Evolutionary conservation across 768 basidiomycete species (phyloP).

Genomic region (Lactarius sanguifluus): DNA sequence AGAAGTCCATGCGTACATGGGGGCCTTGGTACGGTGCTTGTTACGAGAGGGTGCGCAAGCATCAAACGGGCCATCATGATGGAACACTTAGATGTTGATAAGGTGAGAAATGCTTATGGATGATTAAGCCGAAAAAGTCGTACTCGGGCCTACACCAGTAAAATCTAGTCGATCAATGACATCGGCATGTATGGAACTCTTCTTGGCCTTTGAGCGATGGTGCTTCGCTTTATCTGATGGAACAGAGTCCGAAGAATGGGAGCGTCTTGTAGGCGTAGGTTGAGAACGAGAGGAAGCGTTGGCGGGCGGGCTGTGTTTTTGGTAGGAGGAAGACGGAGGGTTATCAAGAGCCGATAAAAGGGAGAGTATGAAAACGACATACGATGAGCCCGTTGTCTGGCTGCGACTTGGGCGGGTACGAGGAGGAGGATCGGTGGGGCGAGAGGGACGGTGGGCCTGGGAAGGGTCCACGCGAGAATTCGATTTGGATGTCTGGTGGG

Average conservation of each 20-base stretch:
- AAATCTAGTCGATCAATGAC: constrained; percentile 88
- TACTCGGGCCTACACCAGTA: constrained; percentile 81
- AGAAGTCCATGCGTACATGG: constrained; percentile 74
- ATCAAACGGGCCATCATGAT: constrained; percentile 91
- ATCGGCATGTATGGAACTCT: constrained; percentile 81
- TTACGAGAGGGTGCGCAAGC: constrained; percentile 91
- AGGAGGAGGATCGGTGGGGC: constrained; percentile 44
- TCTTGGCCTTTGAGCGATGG: constrained; percentile 56
- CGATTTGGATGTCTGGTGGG: constrained; percentile 12
- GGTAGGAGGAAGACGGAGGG: constrained; percentile 5
- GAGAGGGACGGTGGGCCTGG: constrained; percentile 65
- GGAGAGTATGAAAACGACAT: constrained; percentile 35
- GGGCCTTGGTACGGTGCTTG: constrained; percentile 72
- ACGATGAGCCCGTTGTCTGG: constrained; percentile 51
- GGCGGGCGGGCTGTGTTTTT: constrained; percentile 12
- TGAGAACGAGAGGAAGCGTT: constrained; percentile 29
- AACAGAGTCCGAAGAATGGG: constrained; percentile 51
- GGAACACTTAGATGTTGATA: constrained; percentile 60
- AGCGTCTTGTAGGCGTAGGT: constrained; percentile 41
- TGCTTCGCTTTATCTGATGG: constrained; percentile 47
- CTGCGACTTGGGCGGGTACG: constrained; percentile 54
- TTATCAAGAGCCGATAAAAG: constrained; percentile 22
- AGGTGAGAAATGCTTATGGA: constrained; percentile 29
- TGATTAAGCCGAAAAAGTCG: constrained; percentile 34
- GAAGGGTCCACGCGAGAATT: constrained; percentile 54